Conservation (phyloP, 1,284 basidiomycete genomes). For the Hortiboletus rubellus region DNA sequence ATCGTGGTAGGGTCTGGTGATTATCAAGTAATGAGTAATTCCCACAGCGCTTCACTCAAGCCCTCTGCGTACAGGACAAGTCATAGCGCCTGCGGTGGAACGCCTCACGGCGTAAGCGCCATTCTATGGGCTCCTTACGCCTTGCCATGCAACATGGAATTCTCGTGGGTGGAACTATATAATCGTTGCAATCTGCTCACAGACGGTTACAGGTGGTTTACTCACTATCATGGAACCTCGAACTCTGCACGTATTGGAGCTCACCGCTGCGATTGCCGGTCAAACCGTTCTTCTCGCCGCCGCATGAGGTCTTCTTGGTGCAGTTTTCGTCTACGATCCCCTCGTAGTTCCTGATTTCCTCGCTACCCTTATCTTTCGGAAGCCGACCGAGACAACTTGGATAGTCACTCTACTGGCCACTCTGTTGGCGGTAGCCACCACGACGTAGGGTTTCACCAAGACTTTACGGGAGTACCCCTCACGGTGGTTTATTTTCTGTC, state of each 20-base stretch:
- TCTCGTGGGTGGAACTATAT: background rate
- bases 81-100: too few species aligned
- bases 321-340: background rate
- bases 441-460: background rate
- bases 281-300: slow-evolving; percentile 12
- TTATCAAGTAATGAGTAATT: too few species aligned
- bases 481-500: slow-evolving; percentile 1
- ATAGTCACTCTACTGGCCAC: slow-evolving; percentile 14
- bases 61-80: too few species aligned
- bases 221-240: background rate
- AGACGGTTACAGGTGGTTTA: background rate
- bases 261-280: background rate
- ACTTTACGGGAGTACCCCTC: background rate
- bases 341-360: slow-evolving; percentile 2
- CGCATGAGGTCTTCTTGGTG: slow-evolving; percentile 13
- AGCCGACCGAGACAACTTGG: slow-evolving; percentile 8
- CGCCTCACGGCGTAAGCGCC: too few species aligned
- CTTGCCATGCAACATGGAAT: too few species aligned
- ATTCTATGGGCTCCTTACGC: too few species aligned
- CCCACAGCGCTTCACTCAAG: too few species aligned
- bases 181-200: background rate
- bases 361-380: background rate
- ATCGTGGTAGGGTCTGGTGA: too few species aligned
- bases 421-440: slow-evolving; percentile 5
- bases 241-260: background rate